Conservation (phyloP, 164 flowering plant genomes). For the Vitis labrusca region DNA sequence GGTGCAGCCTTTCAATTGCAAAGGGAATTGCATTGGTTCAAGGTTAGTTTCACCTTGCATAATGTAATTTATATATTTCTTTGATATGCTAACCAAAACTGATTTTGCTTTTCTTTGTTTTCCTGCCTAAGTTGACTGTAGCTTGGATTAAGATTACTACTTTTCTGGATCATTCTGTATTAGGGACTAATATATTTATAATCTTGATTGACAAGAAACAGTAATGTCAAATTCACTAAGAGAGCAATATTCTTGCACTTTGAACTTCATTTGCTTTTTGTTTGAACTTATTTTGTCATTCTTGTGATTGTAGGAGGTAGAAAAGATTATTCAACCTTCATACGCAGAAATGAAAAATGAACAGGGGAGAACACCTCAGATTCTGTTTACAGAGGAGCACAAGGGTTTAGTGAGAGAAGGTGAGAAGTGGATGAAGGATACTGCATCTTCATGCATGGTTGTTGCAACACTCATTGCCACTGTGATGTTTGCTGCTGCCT, state of each 20-base stretch:
- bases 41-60: conserved; percentile 13
- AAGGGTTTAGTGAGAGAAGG: conserved; percentile 22
- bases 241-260: not conserved
- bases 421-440: conserved; percentile 44
- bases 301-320: conserved; percentile 20
- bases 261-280: not conserved
- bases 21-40: conserved; percentile 34
- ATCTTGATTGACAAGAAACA: not conserved
- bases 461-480: conserved; percentile 46
- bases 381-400: conserved; percentile 22
- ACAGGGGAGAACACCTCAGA: conserved; percentile 13
- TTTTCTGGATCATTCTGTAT: not conserved
- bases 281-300: not conserved
- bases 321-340: conserved; percentile 14
- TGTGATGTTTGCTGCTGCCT: conserved; percentile 35
- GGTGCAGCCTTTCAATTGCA: conserved; percentile 44
- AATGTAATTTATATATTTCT: no score
- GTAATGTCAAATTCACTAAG: not conserved
- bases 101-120: not conserved
- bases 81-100: not conserved
- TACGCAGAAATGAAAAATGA: conserved; percentile 10
- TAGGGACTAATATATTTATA: not conserved
- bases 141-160: not conserved
- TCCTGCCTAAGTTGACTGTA: not conserved
- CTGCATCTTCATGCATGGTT: conserved; percentile 37